Conservation (phyloP, 148 eudicot species). For the Diospyros lotus region DNA sequence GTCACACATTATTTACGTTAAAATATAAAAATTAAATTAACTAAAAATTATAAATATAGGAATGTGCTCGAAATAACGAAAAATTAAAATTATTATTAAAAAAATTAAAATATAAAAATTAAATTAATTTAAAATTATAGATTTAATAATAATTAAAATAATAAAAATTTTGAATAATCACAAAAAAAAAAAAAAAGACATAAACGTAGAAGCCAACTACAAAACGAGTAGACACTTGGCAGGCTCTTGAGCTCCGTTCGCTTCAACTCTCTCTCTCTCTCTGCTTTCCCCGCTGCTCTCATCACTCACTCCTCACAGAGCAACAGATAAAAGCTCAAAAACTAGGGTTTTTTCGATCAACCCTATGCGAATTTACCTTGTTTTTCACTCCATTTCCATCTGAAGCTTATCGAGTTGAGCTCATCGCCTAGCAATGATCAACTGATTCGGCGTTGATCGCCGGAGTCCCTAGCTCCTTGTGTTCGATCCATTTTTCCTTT, state of each 20-base stretch:
- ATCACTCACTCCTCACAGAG: not conserved
- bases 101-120: no score
- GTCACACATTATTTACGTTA: no score
- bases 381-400: not conserved
- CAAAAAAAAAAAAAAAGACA: no score
- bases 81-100: no score
- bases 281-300: slow-evolving; percentile 16
- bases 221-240: not conserved
- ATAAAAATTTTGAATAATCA: no score
- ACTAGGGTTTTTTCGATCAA: slow-evolving; percentile 3
- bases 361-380: slow-evolving; percentile 8
- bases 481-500: not conserved
- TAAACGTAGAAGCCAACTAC: not conserved
- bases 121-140: no score
- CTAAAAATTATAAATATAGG: no score
- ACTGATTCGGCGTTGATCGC: not conserved
- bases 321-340: not conserved
- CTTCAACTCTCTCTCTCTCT: not conserved
- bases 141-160: no score
- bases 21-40: no score
- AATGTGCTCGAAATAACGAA: no score
- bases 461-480: slow-evolving; percentile 1
- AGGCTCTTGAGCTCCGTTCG: no score
- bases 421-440: not conserved
- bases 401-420: not conserved